Evolutionary conservation across 2,329 filamentous ascomycete species (phyloP), one percentile per base, ranked within the genome.

Genomic region (Calonectria honghensis): DNA sequence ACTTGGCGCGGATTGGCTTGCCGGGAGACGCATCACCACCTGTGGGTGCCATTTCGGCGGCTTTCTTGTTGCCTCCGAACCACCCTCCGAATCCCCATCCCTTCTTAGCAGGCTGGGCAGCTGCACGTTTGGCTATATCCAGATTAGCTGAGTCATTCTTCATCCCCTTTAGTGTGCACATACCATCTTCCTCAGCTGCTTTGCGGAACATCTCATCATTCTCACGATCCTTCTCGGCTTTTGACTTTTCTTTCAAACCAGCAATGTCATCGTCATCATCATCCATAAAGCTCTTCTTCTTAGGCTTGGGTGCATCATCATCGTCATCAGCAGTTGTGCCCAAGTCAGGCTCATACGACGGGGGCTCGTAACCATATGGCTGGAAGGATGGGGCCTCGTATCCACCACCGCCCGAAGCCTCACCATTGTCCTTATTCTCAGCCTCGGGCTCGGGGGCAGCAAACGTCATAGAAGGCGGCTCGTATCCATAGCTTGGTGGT

Each of bases 131-230:
- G 27, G 92, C 92, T 93, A 66, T 59, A 27, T 29, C 11, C 11
- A 2, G 73, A 76, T 82, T 78, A 80, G 78, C 54, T 29, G 11
- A 9, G 6, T 27, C 3, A 3, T 45, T 50, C 41, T 9, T 35
- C 32, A 61, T 29, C 20, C 35, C 14, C 13, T 2, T 13, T 27
- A 13, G 39, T 13, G 14, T 20, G 29, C 68, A 81, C 90, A 89
- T 84, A 93, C 91, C 91, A 85, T 94, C 92, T 85, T 93, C 92
- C 81, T 94, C 96, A 0, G 95, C 96, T 32, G 95, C 95, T 84
- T 93, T 95, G 70, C 93, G 91, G 88, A 98, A 95, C 83, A 95
- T 93, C 80, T 97, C 96, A 72, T 95, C 94, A 63, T 96, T 96
- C 83, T 95, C 94, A 31, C 91, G 90, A 80, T 97, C 95, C 80